A percentile compares a stretch with the other conserved stretches of the same genome.
These are phyloP conservation scores for Fusarium illudens DNA, from an alignment of 2,329 filamentous ascomycete species.

Conservation along the genomic window DNA sequence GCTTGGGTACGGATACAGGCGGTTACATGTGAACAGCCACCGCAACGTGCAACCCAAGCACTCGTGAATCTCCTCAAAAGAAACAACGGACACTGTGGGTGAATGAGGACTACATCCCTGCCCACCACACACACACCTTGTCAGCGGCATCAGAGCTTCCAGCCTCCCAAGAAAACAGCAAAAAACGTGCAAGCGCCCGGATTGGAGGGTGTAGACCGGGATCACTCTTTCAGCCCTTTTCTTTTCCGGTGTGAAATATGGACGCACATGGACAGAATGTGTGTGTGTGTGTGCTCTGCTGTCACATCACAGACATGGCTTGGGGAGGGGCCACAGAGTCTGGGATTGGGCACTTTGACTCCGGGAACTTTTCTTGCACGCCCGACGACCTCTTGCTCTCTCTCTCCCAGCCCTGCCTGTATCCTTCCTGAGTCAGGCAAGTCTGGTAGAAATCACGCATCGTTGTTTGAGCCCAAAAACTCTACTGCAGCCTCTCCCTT, in stretches of 20 bases:
- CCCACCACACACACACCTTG: not conserved
- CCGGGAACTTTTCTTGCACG: not conserved
- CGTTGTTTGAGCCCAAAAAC: not conserved
- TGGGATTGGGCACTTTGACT: not conserved
- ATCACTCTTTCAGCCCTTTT: not conserved
- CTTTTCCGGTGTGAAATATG: not conserved
- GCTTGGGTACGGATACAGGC: conserved; percentile 25
- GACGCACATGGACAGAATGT: not conserved
- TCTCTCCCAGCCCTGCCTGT: not conserved
- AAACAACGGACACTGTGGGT: not conserved
- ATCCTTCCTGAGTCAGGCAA: not conserved
- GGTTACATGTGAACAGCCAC: conserved; percentile 19
- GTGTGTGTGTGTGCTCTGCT: not conserved
- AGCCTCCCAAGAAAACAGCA: not conserved
- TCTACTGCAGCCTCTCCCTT: not conserved
- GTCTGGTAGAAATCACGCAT: not conserved
- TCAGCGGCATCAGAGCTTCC: not conserved
- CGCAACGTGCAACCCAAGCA: not conserved
- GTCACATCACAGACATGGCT: conserved; percentile 3
- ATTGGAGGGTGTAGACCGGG: not conserved
- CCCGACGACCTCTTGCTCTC: not conserved
- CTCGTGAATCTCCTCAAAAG: not conserved
- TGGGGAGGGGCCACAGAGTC: not conserved
- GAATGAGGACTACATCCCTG: not conserved
- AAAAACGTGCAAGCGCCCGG: not conserved